Percentiles rank a stretch among this genome's conserved stretches.
These are phyloP conservation scores for Boletus rubescentipes DNA, from an alignment of 768 basidiomycete species.

Conservation along the genomic window DNA sequence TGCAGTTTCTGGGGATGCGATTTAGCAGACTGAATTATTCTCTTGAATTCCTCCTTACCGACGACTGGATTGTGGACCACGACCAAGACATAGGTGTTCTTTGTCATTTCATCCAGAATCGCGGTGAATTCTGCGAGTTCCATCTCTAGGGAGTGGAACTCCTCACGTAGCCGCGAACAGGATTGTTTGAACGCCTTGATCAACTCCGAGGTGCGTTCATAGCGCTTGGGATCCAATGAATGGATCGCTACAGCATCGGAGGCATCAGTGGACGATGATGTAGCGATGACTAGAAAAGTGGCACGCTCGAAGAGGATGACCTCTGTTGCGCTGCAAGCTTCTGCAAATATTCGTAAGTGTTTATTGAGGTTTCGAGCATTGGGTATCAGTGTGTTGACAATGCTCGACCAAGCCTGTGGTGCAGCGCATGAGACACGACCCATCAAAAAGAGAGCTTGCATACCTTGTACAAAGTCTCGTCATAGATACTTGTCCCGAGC, in stretches of 20 bases:
- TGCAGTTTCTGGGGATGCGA: constrained; percentile 66
- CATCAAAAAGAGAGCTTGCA: constrained; percentile 3
- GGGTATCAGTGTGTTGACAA: constrained; percentile 95
- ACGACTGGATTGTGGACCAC: constrained; percentile 88
- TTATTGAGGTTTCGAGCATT: constrained; percentile 87
- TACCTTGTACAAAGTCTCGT: constrained; percentile 95
- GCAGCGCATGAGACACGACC: constrained; percentile 8
- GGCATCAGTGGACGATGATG: constrained; percentile 51
- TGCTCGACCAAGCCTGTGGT: constrained; percentile 92
- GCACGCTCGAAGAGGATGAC: constrained; percentile 96
- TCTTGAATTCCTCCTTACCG: constrained; percentile 46
- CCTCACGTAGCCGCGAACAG: constrained; percentile 80
- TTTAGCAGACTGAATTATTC: background rate
- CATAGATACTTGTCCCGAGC: constrained; percentile 95
- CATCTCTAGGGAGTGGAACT: constrained; percentile 86
- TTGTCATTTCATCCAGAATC: constrained; percentile 88
- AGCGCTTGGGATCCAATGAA: constrained; percentile 65
- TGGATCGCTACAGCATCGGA: constrained; percentile 38
- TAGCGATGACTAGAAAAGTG: constrained; percentile 96
- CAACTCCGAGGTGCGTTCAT: constrained; percentile 87
- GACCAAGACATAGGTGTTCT: constrained; percentile 90
- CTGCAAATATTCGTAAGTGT: constrained; percentile 84
- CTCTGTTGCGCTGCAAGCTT: constrained; percentile 87
- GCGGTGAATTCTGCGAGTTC: constrained; percentile 84
- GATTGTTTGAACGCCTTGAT: constrained; percentile 95